Evolutionary conservation across 176 grass and related monocot genomes (phyloP).

Genomic region (Aegilops umbellulata): DNA sequence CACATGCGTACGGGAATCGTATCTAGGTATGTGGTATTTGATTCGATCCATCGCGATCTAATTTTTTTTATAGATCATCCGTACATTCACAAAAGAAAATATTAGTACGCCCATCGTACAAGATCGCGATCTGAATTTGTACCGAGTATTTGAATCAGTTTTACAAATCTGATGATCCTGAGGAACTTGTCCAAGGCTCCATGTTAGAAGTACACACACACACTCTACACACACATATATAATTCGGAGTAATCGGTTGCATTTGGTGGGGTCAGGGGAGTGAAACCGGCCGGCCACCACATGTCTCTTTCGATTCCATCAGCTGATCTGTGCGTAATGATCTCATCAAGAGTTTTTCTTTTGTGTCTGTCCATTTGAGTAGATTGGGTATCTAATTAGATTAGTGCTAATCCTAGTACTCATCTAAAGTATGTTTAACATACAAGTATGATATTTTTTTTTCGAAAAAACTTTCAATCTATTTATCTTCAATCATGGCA

Average conservation of each 20-base stretch:
- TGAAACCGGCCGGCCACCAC: background rate
- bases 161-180: background rate
- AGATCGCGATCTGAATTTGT: background rate
- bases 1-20: background rate
- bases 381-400: background rate
- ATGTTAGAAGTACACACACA: too few species aligned
- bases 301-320: background rate
- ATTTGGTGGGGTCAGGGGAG: background rate
- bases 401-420: slow-evolving; percentile 20
- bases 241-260: background rate
- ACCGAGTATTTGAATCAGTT: background rate
- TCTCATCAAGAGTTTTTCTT: too few species aligned
- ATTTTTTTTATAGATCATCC: background rate
- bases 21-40: background rate
- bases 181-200: background rate
- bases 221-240: too few species aligned
- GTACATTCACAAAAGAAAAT: background rate
- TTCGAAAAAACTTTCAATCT: too few species aligned
- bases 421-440: background rate
- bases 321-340: background rate
- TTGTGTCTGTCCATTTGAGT: background rate
- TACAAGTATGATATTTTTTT: too few species aligned
- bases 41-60: background rate
- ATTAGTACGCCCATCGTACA: background rate
- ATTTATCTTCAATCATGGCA: too few species aligned